These are phyloP conservation scores for Verticillium isaacii DNA, from an alignment of 2,329 filamentous ascomycete genomes.

Conservation along the genomic window DNA sequence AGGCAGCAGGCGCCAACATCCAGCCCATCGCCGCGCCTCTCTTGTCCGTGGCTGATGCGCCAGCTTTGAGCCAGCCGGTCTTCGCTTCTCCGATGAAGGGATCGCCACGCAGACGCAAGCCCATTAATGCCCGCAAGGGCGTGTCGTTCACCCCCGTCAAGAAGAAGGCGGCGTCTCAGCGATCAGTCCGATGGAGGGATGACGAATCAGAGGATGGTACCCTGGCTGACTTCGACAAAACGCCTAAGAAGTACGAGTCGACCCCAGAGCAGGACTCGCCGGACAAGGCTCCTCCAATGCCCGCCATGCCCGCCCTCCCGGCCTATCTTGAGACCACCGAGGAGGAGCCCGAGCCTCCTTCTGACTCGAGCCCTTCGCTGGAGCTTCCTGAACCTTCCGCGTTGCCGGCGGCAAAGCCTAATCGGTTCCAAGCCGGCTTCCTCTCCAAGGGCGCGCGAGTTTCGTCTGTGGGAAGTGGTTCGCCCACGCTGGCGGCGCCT, in stretches of 20 bases:
- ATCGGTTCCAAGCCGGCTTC: slow-evolving; percentile 85
- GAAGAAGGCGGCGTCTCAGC: slow-evolving; percentile 64
- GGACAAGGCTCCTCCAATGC: slow-evolving; percentile 30
- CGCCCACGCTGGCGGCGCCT: slow-evolving; percentile 54
- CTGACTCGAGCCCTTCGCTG: slow-evolving; percentile 54
- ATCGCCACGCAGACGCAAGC: slow-evolving; percentile 77
- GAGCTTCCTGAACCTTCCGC: slow-evolving; percentile 43
- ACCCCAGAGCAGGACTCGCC: slow-evolving; percentile 51
- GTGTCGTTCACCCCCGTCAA: slow-evolving; percentile 80
- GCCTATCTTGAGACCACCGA: slow-evolving; percentile 31
- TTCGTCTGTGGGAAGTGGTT: slow-evolving; percentile 31
- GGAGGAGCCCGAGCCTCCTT: slow-evolving; percentile 1
- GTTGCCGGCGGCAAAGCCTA: slow-evolving; percentile 48
- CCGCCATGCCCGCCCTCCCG: slow-evolving; percentile 37
- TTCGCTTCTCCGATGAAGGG: slow-evolving; percentile 62
- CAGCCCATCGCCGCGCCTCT: slow-evolving; percentile 40
- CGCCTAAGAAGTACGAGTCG: slow-evolving; percentile 64
- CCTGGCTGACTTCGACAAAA: slow-evolving; percentile 87
- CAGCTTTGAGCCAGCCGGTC: slow-evolving; percentile 20
- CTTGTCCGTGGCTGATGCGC: slow-evolving; percentile 24
- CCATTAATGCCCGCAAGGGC: slow-evolving; percentile 57
- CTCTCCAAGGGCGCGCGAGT: slow-evolving; percentile 53
- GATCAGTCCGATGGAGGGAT: slow-evolving; percentile 86
- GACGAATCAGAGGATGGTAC: slow-evolving; percentile 79
- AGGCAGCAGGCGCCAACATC: slow-evolving; percentile 33